Base-by-base conservation (phyloP, 139 green algal genomes). In the Haematococcus sp. region DNA sequence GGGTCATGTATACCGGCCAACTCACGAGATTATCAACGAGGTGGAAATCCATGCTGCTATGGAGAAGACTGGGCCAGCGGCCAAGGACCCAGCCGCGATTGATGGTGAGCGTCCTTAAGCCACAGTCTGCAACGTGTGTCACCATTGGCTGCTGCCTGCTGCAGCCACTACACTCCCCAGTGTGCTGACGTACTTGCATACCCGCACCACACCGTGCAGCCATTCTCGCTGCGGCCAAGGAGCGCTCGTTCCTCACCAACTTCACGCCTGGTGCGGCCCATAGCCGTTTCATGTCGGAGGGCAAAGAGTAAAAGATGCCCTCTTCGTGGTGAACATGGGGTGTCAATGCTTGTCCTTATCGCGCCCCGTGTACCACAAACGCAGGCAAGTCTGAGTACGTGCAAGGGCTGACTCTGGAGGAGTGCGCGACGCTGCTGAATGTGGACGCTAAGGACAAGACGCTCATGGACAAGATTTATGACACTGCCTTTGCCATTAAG, bases 381-480 rank as follows among this genome's bases (percentile, higher is more conserved):
- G 32, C 40, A 35, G 51, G 49, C 31, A 76, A 71, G 75, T 76
- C 68, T 7, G 75, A 81, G 75, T 81, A 76, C 46, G 75, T 81
- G n/a, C 75, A 92, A 52, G 87, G 87, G 73, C 78, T 92, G 7
- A 89, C 81, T 0, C 63, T 88, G 25, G 81, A 88, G 44, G 87
- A 92, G 72, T 86, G 79, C 59, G 87, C 86, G 11, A 91, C 86
- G 27, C 81, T 92, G 68, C 77, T 92, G 34, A 91, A 91, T 71
- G 79, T 91, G 15, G 87, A 92, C 56, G 76, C 73, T 2, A 56
- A 70, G 35, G 76, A 92, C 73, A 70, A 59, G 13, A 52, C 40
- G 28, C 60, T 86, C 35, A 89, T 87, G 75, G 63, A 84, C 30
- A 76, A 78, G 46, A 86, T 92, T 49, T 88, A 83, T 60, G 87